Conservation (phyloP, 768 basidiomycete genomes). For the Termitomyces sp. region DNA sequence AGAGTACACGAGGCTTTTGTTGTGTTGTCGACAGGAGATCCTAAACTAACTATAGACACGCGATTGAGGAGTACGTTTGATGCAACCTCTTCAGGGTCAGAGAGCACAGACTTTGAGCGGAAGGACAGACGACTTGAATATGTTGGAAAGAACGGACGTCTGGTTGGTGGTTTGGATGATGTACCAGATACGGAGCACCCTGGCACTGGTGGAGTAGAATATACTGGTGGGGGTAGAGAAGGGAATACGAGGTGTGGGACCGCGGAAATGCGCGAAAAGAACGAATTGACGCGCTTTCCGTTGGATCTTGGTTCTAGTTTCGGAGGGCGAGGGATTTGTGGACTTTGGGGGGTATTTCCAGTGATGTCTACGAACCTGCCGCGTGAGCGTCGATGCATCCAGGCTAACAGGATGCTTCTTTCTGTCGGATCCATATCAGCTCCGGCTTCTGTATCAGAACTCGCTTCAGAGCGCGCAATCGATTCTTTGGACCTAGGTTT, state of each 20-base stretch:
- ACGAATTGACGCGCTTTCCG: constrained; percentile 1
- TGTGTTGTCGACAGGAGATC: neutral
- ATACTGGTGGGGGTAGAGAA: constrained; percentile 2
- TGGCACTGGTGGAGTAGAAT: neutral
- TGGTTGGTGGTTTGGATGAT: neutral
- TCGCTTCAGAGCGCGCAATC: neutral
- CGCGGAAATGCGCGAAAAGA: constrained; percentile 15
- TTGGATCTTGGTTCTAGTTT: neutral
- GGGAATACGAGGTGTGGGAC: constrained; percentile 9
- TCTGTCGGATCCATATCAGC: constrained; percentile 10
- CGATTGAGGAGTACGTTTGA: neutral
- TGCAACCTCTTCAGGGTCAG: neutral
- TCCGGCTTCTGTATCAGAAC: constrained; percentile 11
- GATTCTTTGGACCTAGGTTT: neutral
- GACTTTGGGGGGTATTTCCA: neutral
- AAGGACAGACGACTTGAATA: constrained; percentile 1
- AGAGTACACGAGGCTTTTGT: neutral
- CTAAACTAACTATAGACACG: neutral
- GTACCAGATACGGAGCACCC: neutral
- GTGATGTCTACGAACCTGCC: constrained; percentile 20
- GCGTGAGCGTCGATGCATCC: constrained; percentile 26
- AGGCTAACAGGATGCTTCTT: constrained; percentile 17
- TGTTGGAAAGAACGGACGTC: neutral
- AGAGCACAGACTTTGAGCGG: neutral
- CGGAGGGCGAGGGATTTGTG: neutral